Evolutionary conservation across 2,329 filamentous ascomycete species (phyloP).

Genomic region (Anisogramma anomala): DNA sequence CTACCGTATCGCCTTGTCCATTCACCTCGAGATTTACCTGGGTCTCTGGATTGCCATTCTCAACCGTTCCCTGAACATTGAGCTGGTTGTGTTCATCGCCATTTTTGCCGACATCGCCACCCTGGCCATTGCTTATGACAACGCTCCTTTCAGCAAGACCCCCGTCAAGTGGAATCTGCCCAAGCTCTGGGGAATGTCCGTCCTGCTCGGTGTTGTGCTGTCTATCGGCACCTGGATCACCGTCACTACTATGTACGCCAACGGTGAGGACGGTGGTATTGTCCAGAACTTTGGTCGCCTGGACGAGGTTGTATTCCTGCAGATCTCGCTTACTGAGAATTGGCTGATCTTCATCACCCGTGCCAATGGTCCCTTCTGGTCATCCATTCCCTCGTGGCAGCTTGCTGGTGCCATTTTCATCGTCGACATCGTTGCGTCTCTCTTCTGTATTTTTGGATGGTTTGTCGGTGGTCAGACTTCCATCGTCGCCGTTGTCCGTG

Average conservation of each 20-base stretch:
- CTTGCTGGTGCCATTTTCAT: conserved; percentile 64
- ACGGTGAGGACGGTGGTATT: conserved; percentile 63
- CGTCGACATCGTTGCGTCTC: conserved; percentile 73
- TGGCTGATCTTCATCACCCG: conserved; percentile 96
- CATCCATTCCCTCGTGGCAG: conserved; percentile 78
- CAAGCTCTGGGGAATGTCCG: conserved; percentile 87
- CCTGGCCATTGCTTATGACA: conserved; percentile 86
- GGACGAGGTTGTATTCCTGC: conserved; percentile 75
- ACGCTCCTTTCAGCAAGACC: conserved; percentile 72
- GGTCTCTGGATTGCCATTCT: conserved; percentile 85
- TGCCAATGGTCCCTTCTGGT: conserved; percentile 88
- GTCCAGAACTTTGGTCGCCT: conserved; percentile 79
- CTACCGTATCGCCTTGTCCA: conserved; percentile 84
- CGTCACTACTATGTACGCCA: conserved; percentile 69
- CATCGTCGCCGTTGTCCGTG: conserved; percentile 74
- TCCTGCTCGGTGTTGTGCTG: conserved; percentile 70
- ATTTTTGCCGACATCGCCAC: conserved; percentile 92
- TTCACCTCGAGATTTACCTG: conserved; percentile 85
- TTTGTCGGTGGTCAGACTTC: conserved; percentile 60
- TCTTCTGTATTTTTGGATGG: conserved; percentile 79
- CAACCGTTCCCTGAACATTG: conserved; percentile 72
- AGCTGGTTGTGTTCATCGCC: conserved; percentile 85
- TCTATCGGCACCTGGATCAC: conserved; percentile 81
- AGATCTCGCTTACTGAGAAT: conserved; percentile 86
- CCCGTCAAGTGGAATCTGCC: conserved; percentile 94